Percentiles rank a stretch among this genome's conserved stretches.
These are phyloP conservation scores for Dactylellina leptospora DNA, from an alignment of 2,329 filamentous ascomycete genomes.

Conservation along the genomic window DNA sequence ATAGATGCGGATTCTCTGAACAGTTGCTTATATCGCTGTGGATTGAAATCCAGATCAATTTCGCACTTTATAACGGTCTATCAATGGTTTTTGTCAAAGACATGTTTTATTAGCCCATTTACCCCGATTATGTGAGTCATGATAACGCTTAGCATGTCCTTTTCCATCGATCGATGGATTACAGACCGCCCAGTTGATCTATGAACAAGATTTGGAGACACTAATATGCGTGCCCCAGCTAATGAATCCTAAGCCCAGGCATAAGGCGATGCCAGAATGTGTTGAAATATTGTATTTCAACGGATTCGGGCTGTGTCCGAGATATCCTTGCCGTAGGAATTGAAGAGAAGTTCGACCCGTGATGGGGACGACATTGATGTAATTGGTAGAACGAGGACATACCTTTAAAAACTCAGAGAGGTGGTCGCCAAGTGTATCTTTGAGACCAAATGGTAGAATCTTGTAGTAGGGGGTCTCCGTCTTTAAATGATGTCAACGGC, in stretches of 20 bases:
- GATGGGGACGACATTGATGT: too few species aligned
- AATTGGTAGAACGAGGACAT: too few species aligned
- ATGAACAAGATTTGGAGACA: background rate
- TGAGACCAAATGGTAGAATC: too few species aligned
- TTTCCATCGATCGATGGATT: background rate
- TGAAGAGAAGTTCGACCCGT: too few species aligned
- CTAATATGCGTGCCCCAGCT: background rate
- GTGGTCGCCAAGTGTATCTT: too few species aligned
- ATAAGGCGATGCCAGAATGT: background rate
- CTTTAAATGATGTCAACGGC: too few species aligned
- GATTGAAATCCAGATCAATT: background rate
- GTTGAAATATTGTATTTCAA: slow-evolving; percentile 3
- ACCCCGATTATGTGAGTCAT: background rate
- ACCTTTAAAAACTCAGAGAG: too few species aligned
- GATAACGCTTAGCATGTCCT: background rate
- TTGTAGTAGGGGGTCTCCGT: too few species aligned
- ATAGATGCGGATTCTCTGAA: too few species aligned
- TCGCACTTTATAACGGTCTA: background rate
- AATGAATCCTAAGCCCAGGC: background rate
- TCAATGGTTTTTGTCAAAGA: background rate
- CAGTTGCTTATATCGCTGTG: too few species aligned
- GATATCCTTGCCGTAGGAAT: too few species aligned
- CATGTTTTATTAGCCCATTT: background rate
- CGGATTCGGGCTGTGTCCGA: background rate
- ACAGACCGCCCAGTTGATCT: background rate